phyloP scores from a whole-genome alignment of 306 rosid genomes.

The Fagus sylvatica region DNA sequence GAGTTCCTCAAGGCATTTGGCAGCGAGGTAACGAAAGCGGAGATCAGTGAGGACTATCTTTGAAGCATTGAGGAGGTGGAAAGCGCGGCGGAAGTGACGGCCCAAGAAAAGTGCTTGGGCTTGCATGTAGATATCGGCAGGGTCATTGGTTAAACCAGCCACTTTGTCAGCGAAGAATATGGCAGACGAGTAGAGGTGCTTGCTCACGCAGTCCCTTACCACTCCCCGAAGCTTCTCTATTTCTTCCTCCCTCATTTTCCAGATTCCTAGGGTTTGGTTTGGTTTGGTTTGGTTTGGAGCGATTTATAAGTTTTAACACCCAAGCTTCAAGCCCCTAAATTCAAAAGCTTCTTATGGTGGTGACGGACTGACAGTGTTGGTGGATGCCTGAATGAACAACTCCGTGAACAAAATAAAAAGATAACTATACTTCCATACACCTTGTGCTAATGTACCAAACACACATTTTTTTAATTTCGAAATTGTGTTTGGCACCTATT shows the following conservation, averaged over 20 bases:
- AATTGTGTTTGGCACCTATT: too few species aligned
- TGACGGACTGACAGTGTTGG: too few species aligned
- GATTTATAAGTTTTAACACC: too few species aligned
- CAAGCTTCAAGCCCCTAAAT: too few species aligned
- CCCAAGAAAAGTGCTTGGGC: conserved; percentile 96
- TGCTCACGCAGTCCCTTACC: conserved; percentile 87
- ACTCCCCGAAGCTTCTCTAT: conserved; percentile 93
- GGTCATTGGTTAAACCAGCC: conserved; percentile 82
- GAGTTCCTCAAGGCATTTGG: conserved; percentile 96
- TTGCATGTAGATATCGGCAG: conserved; percentile 95
- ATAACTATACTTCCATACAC: too few species aligned
- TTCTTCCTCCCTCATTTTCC: conserved; percentile 75
- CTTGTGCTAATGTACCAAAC: too few species aligned
- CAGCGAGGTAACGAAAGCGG: conserved; percentile 94
- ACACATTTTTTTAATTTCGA: too few species aligned
- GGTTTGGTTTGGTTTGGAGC: neutral
- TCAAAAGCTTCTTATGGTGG: too few species aligned
- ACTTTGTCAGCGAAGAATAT: conserved; percentile 96
- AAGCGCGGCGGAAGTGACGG: conserved; percentile 92
- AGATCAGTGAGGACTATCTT: conserved; percentile 86
- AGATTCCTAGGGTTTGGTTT: conserved; percentile 7
- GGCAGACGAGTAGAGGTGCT: conserved; percentile 92
- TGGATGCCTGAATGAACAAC: too few species aligned
- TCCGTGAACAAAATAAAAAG: too few species aligned
- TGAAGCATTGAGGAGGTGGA: conserved; percentile 92